These are phyloP conservation scores for Holtermannia corniformis DNA, from an alignment of 768 basidiomycete genomes.

Conservation along the genomic window DNA sequence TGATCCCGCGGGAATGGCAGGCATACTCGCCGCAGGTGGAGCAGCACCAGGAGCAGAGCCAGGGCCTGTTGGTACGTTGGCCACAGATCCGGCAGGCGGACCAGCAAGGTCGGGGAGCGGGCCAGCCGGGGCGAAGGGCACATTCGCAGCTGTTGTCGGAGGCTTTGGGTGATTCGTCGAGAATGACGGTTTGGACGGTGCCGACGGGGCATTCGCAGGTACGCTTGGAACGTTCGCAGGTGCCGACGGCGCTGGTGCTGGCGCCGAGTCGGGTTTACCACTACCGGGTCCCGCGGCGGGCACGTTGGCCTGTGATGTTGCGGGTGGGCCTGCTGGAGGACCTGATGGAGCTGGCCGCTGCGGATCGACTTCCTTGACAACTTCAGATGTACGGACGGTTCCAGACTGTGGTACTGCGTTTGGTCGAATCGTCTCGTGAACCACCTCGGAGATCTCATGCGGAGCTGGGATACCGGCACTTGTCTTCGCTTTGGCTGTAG, in stretches of 20 bases:
- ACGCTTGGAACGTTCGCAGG: neutral
- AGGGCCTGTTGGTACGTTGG: too few species aligned
- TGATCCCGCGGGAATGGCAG: neutral
- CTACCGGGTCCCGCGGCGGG: neutral
- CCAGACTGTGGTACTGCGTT: neutral
- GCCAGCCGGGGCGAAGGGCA: too few species aligned
- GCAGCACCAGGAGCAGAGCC: neutral
- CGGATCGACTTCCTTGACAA: constrained; percentile 28
- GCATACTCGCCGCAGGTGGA: neutral
- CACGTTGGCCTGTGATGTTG: neutral
- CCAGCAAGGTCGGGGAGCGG: too few species aligned
- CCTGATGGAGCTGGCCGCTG: constrained; percentile 3
- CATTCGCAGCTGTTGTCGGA: neutral
- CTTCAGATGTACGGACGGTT: neutral
- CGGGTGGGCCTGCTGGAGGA: neutral
- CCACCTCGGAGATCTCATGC: neutral
- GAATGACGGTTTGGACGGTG: constrained; percentile 50
- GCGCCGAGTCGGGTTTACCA: too few species aligned
- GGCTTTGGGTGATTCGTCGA: constrained; percentile 40
- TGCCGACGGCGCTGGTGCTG: neutral
- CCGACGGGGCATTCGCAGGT: constrained; percentile 1
- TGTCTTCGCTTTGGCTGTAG: neutral
- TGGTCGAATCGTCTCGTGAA: neutral
- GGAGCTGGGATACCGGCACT: neutral
- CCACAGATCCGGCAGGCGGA: neutral